A percentile compares a stretch with the other conserved stretches of the same genome.
Evolutionary conservation across 352 stramenopile species (phyloP).

Genomic region (Saprolegnia diclina): DNA sequence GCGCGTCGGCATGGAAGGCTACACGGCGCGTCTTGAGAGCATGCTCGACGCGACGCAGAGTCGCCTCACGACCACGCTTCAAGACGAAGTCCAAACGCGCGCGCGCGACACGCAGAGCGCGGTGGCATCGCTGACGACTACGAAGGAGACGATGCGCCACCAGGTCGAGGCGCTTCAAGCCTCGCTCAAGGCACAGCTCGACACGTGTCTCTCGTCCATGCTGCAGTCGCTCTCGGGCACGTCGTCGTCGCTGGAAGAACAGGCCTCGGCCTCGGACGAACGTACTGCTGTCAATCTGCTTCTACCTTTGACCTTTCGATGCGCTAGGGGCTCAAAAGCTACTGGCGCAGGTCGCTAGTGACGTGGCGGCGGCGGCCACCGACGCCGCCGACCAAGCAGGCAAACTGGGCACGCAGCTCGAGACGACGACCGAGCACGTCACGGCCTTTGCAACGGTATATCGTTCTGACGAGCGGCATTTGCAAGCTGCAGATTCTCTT

Average conservation of each 20-base stretch:
- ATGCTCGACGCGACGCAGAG: background rate
- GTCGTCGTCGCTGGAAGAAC: background rate
- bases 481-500: no score
- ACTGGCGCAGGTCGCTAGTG: no score
- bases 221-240: background rate
- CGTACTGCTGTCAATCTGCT: no score
- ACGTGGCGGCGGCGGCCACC: no score
- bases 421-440: no score
- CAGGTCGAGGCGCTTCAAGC: background rate
- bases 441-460: no score
- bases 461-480: no score
- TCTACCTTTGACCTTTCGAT: no score
- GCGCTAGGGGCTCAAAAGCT: no score
- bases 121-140: background rate
- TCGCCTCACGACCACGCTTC: background rate
- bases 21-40: background rate
- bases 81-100: background rate
- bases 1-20: background rate
- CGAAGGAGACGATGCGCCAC: background rate
- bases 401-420: no score
- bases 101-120: background rate
- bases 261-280: no score
- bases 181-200: background rate
- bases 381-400: no score
- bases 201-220: background rate